These are phyloP conservation scores for Spatholobus suberectus DNA, from an alignment of 306 rosid genomes.

Conservation along the genomic window DNA sequence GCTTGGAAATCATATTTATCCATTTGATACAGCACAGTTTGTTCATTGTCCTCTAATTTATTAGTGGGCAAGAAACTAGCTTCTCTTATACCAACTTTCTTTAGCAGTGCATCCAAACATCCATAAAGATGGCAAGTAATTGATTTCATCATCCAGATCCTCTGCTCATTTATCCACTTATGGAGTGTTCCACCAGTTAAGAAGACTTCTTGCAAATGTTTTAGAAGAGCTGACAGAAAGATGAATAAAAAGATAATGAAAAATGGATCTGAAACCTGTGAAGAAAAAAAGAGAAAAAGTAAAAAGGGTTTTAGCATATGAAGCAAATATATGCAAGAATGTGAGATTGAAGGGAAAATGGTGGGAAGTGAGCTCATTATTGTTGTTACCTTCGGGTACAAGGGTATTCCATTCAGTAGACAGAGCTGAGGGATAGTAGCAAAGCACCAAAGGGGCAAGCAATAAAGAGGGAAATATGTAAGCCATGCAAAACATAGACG, in stretches of 20 bases:
- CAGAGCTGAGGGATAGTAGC: slow-evolving; percentile 71
- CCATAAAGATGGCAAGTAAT: slow-evolving; percentile 59
- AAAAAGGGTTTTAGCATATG: background rate
- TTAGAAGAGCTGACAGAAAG: slow-evolving; percentile 51
- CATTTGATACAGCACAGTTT: slow-evolving; percentile 49
- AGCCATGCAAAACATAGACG: slow-evolving; percentile 56
- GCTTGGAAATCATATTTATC: slow-evolving; percentile 66
- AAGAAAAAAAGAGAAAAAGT: background rate
- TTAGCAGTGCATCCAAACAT: slow-evolving; percentile 61
- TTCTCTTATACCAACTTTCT: slow-evolving; percentile 58
- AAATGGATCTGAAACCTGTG: slow-evolving; percentile 61
- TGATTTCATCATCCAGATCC: slow-evolving; percentile 77
- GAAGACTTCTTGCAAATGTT: slow-evolving; percentile 58
- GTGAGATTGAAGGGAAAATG: slow-evolving; percentile 19
- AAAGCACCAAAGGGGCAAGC: slow-evolving; percentile 62
- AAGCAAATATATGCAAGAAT: slow-evolving; percentile 7
- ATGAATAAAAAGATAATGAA: slow-evolving; percentile 50
- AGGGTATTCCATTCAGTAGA: slow-evolving; percentile 57
- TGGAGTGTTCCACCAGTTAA: slow-evolving; percentile 54
- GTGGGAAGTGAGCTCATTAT: background rate
- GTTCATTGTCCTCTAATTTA: slow-evolving; percentile 58
- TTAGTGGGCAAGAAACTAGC: slow-evolving; percentile 68
- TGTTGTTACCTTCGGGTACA: slow-evolving; percentile 71
- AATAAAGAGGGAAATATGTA: slow-evolving; percentile 54
- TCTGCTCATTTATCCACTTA: slow-evolving; percentile 64